Evolutionary conservation across 805 yeast genomes (phyloP).

Genomic region (Hanseniaspora pseudoguilliermondii): DNA sequence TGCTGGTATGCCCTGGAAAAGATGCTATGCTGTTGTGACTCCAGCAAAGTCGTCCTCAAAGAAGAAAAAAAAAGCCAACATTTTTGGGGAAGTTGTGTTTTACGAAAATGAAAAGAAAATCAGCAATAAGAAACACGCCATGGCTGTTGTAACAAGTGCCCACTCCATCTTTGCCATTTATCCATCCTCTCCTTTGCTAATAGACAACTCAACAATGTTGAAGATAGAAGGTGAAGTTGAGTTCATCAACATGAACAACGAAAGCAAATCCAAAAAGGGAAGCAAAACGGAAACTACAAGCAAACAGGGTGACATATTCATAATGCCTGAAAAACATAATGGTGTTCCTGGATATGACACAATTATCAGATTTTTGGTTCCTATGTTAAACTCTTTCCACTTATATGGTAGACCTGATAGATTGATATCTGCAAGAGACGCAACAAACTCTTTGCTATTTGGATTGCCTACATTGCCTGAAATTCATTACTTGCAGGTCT

Average conservation of each 20-base stretch:
- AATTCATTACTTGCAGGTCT: slow-evolving; percentile 46
- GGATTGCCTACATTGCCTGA: slow-evolving; percentile 66
- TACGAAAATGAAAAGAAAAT: slow-evolving; percentile 67
- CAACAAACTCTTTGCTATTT: slow-evolving; percentile 46
- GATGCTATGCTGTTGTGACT: slow-evolving; percentile 82
- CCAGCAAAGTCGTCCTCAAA: slow-evolving; percentile 41
- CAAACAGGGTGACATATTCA: slow-evolving; percentile 29
- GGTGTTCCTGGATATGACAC: slow-evolving; percentile 64
- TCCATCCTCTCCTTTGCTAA: slow-evolving; percentile 69
- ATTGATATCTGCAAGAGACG: slow-evolving; percentile 44
- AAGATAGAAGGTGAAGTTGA: slow-evolving; percentile 74
- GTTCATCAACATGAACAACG: slow-evolving; percentile 25
- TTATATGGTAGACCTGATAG: slow-evolving; percentile 63
- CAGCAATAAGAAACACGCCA: slow-evolving; percentile 47
- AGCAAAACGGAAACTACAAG: not conserved
- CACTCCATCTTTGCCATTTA: slow-evolving; percentile 76
- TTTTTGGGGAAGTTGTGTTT: slow-evolving; percentile 59
- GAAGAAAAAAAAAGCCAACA: slow-evolving; percentile 28
- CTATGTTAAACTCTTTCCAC: slow-evolving; percentile 56
- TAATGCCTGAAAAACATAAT: slow-evolving; percentile 60
- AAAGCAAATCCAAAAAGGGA: not conserved
- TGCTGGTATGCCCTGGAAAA: slow-evolving; percentile 94
- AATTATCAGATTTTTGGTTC: slow-evolving; percentile 55
- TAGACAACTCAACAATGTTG: slow-evolving; percentile 78
- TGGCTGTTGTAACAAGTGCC: slow-evolving; percentile 68